These are phyloP conservation scores for Chloris gayana DNA, from an alignment of 176 grass and related monocot genomes.

Conservation along the genomic window DNA sequence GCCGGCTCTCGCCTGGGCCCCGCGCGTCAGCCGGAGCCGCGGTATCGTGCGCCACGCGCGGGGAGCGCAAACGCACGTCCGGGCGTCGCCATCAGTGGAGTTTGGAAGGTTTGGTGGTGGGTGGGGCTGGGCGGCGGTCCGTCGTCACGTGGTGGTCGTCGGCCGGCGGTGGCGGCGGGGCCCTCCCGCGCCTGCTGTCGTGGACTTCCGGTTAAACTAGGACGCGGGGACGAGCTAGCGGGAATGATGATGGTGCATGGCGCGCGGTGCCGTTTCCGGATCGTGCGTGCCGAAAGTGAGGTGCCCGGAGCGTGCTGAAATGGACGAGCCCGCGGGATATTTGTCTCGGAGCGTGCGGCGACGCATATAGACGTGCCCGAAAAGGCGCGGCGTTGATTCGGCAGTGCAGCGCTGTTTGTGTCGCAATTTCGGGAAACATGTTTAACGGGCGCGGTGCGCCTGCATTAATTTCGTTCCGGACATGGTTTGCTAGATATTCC, in stretches of 20 bases:
- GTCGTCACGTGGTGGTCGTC: constrained; percentile 47
- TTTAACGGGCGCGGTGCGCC: neutral
- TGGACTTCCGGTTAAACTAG: constrained; percentile 6
- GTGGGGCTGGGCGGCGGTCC: constrained; percentile 48
- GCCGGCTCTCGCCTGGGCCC: neutral
- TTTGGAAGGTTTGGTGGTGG: constrained; percentile 25
- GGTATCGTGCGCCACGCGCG: neutral
- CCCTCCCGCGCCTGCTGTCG: constrained; percentile 22
- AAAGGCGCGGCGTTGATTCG: neutral
- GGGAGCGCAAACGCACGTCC: neutral
- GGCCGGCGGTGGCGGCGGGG: constrained; percentile 52
- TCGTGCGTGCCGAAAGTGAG: constrained; percentile 59
- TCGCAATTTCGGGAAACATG: constrained; percentile 17
- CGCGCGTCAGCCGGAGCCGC: too few species aligned
- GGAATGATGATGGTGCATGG: neutral
- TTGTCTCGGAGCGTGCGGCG: constrained; percentile 21
- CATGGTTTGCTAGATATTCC: neutral
- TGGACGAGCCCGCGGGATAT: constrained; percentile 3
- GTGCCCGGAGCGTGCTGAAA: neutral
- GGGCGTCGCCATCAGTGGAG: neutral
- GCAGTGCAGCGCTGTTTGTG: neutral
- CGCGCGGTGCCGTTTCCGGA: constrained; percentile 24
- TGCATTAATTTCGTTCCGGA: neutral
- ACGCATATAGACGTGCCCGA: constrained; percentile 14
- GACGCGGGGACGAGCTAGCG: neutral